Evolutionary conservation across 1,284 basidiomycete genomes (phyloP).

Genomic region (Heterobasidion annosum): DNA sequence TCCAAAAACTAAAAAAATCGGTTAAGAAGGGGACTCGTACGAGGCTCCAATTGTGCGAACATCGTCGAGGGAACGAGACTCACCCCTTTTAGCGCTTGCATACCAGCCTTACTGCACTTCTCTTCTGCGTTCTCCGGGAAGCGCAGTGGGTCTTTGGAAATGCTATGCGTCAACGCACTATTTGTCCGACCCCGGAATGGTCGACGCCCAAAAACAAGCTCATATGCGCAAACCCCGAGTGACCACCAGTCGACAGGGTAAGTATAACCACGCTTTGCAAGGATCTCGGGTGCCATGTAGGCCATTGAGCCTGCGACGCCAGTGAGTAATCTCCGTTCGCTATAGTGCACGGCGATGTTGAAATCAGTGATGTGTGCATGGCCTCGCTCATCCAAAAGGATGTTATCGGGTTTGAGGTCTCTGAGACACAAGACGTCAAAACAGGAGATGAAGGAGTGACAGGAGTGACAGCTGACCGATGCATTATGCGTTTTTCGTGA

Average conservation of each 20-base stretch:
- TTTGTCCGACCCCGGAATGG: conserved; percentile 93
- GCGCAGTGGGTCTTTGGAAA: conserved; percentile 66
- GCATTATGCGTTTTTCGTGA: conserved; percentile 90
- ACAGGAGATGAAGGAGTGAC: conserved; percentile 15
- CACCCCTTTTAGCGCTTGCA: conserved; percentile 63
- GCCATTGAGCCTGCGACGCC: conserved; percentile 99
- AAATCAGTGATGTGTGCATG: conserved; percentile 98
- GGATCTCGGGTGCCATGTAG: conserved; percentile 97
- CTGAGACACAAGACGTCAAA: conserved; percentile 29
- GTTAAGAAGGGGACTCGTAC: not conserved
- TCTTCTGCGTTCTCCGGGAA: conserved; percentile 74
- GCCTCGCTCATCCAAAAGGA: conserved; percentile 89
- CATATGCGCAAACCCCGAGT: conserved; percentile 86
- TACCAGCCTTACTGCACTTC: conserved; percentile 58
- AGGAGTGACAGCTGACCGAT: conserved; percentile 52
- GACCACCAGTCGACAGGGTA: conserved; percentile 97
- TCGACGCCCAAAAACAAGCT: conserved; percentile 84
- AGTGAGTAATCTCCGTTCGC: conserved; percentile 73
- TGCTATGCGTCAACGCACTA: conserved; percentile 81
- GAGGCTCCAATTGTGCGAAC: conserved; percentile 1
- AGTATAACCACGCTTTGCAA: conserved; percentile 78
- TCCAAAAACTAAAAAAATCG: conserved; percentile 60
- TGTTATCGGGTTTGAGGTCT: conserved; percentile 97
- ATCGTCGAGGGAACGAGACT: conserved; percentile 17
- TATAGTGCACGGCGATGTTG: conserved; percentile 97